phyloP scores from a whole-genome alignment of 371 early-diverging fungal species.

The Conidiobolus incongruus region DNA sequence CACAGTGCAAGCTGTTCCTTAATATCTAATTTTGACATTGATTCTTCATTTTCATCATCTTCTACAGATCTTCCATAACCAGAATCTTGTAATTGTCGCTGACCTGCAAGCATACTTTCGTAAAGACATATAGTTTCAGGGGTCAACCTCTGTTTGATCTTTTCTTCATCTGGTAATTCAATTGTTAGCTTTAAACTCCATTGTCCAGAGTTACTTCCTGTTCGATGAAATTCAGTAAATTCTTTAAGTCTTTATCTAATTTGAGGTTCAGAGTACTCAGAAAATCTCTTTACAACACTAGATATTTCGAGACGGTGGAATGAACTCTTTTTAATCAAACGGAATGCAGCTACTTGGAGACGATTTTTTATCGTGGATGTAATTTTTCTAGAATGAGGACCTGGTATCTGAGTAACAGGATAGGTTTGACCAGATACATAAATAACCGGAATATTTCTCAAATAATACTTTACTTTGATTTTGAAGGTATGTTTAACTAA shows the following conservation, averaged over 20 bases:
- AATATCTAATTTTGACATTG: constrained; percentile 51
- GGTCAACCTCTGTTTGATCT: constrained; percentile 83
- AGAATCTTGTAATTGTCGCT: constrained; percentile 82
- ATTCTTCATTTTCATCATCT: constrained; percentile 37
- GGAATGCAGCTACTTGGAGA: constrained; percentile 76
- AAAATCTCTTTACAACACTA: constrained; percentile 51
- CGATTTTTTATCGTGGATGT: constrained; percentile 83
- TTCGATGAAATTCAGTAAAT: constrained; percentile 84
- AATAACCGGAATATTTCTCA: constrained; percentile 65
- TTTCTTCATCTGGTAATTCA: constrained; percentile 78
- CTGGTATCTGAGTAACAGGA: constrained; percentile 89
- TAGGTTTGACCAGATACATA: constrained; percentile 96
- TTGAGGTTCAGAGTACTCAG: constrained; percentile 63
- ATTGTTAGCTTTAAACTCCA: constrained; percentile 82
- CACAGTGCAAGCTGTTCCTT: constrained; percentile 93
- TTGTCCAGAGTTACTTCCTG: constrained; percentile 75
- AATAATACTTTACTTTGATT: constrained; percentile 48
- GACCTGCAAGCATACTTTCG: constrained; percentile 92
- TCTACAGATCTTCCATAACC: constrained; percentile 61
- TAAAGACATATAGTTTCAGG: constrained; percentile 94
- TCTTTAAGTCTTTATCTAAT: constrained; percentile 82
- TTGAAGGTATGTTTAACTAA: constrained; percentile 39
- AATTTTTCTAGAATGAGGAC: constrained; percentile 92
- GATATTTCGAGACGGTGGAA: constrained; percentile 47
- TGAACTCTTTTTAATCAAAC: constrained; percentile 62